Evolutionary conservation across 495 filamentous ascomycete genomes (phyloP).

Genomic region (Alectoria sarmentosa): DNA sequence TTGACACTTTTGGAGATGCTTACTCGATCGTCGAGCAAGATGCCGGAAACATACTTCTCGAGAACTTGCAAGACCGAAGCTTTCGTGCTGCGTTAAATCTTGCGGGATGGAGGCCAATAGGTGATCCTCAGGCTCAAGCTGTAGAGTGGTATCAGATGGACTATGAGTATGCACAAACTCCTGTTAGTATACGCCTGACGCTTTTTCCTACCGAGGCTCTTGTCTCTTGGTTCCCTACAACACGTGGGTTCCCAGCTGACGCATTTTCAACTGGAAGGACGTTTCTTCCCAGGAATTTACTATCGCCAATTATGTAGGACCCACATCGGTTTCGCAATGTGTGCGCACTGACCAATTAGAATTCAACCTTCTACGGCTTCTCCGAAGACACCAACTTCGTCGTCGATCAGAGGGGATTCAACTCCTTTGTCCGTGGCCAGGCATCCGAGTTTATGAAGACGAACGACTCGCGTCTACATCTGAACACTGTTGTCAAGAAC

Average conservation of each 20-base stretch:
- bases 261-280: conserved; percentile 28
- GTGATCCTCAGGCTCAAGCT: conserved; percentile 51
- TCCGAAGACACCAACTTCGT: conserved; percentile 60
- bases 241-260: too few relatives aligned
- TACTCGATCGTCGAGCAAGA: conserved; percentile 45
- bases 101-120: conserved; percentile 56
- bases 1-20: conserved; percentile 46
- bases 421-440: conserved; percentile 51
- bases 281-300: conserved; percentile 41
- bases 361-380: conserved; percentile 44
- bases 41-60: conserved; percentile 49
- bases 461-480: conserved; percentile 51
- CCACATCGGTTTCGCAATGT: not conserved
- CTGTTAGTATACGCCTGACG: conserved; percentile 27
- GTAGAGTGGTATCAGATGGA: conserved; percentile 60
- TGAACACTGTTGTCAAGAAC: conserved; percentile 53
- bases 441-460: conserved; percentile 53
- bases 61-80: conserved; percentile 59
- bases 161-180: conserved; percentile 48
- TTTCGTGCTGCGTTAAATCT: conserved; percentile 52
- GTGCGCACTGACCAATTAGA: conserved; percentile 22
- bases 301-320: conserved; percentile 33
- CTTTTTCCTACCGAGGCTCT: too few relatives aligned
- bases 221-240: too few relatives aligned
- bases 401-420: conserved; percentile 61